Base-by-base conservation (phyloP, 306 rosid genomes). In the Canavalia gladiata region DNA sequence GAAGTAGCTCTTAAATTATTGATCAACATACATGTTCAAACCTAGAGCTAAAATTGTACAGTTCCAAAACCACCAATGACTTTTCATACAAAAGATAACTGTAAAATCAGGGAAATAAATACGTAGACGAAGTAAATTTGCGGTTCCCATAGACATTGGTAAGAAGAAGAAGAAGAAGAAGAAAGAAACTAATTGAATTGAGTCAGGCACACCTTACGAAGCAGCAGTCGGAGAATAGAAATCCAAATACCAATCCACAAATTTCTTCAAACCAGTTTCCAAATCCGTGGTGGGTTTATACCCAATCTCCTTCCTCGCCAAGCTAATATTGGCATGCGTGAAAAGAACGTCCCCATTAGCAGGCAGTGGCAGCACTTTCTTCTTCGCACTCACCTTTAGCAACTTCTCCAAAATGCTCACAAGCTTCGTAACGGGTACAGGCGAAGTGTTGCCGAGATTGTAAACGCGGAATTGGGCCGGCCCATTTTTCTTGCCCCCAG, bases 371-470 rank as follows among this genome's bases (percentile, higher is more conserved):
- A 79, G 3, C 9, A 75, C 46, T 2, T 41, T 47, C 73, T 79
- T 87, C 74, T 29, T 84, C 0, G 88, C 88, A 41, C 78, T 8
- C 57, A 63, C 41, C 35, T 76, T 58, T 12, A 87, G 49, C 81
- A 87, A 74, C 83, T 79, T 75, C 86, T 87, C 90, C 68, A 87
- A 60, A 6, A 84, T 74, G 11, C 58, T 51, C 75, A 84, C 90
- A 6, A 87, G 86, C 70, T 69, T 50, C 3, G 18, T 7, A 2
- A 87, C 88, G 1, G 56, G 52, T 35, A 78, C 90, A 0, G 86
- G 86, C 0, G 80, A 73, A 49, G 88, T 84, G 7, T 87, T 87
- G 6, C 86, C 84, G 2, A 78, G 58, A 62, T 87, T 87, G 37
- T 60, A 87, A 8, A 81, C 75, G 31, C 90, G 3, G 30, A 82